Evolutionary conservation across 305 asterid genomes (phyloP).

Genomic region (Striga hermonthica): DNA sequence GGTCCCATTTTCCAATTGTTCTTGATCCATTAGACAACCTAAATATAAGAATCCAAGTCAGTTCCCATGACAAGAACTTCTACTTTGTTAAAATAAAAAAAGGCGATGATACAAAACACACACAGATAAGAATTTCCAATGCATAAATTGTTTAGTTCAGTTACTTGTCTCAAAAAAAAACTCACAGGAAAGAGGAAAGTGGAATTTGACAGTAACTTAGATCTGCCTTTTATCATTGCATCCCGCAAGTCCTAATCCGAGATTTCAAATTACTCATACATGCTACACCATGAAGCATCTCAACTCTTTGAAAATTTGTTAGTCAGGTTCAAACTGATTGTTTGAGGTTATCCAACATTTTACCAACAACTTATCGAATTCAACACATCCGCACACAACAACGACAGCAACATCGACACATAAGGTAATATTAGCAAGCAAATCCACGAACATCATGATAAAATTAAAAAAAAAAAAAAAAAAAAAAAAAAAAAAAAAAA

Average conservation of each 20-base stretch:
- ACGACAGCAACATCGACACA: not conserved
- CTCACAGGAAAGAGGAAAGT: not conserved
- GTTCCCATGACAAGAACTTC: slow-evolving; percentile 13
- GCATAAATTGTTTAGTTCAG: not conserved
- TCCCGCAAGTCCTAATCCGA: too few species aligned
- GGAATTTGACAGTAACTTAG: not conserved
- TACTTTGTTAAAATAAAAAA: not conserved
- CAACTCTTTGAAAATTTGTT: too few species aligned
- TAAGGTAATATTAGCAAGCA: slow-evolving; percentile 12
- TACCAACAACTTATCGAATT: not conserved
- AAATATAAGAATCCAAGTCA: slow-evolving; percentile 8
- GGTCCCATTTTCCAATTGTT: slow-evolving; percentile 36
- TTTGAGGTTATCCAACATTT: not conserved
- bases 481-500: not conserved
- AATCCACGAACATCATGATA: not conserved
- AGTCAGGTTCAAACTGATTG: too few species aligned
- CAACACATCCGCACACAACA: not conserved
- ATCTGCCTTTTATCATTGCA: not conserved
- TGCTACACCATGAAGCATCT: too few species aligned
- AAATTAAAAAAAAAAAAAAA: too few species aligned
- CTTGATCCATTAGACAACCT: slow-evolving; percentile 39
- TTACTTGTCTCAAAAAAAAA: slow-evolving; percentile 8
- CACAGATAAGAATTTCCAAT: not conserved
- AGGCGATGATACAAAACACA: not conserved
- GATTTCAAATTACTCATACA: too few species aligned